Conservation (phyloP, 805 yeast genomes). For the Yarrowia yakushimensis region DNA sequence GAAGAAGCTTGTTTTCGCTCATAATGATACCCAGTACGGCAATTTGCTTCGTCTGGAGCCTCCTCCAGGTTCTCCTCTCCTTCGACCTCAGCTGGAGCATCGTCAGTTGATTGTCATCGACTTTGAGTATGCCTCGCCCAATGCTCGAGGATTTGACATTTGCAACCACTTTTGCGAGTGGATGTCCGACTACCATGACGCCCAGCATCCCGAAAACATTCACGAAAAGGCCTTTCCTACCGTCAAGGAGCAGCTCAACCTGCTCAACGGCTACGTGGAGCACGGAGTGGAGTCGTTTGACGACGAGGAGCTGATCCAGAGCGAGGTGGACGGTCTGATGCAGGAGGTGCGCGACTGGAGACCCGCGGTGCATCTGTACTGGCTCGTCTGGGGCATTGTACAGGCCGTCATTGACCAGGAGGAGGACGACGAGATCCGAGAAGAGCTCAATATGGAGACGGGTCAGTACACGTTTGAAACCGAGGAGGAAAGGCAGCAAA, state of each 20-base stretch:
- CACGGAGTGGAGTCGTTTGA: constrained; percentile 39
- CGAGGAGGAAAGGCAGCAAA: constrained; percentile 56
- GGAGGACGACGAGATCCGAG: constrained; percentile 43
- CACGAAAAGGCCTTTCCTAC: constrained; percentile 60
- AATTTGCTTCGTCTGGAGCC: constrained; percentile 65
- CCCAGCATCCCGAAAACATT: constrained; percentile 53
- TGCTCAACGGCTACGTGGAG: constrained; percentile 74
- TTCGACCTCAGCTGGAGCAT: constrained; percentile 51
- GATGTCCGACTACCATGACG: constrained; percentile 89
- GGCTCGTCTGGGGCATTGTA: constrained; percentile 92
- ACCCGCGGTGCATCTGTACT: constrained; percentile 68
- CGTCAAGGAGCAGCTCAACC: constrained; percentile 61
- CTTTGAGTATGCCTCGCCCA: constrained; percentile 92
- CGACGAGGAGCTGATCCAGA: constrained; percentile 41
- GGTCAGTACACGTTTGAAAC: constrained; percentile 43
- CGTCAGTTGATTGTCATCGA: constrained; percentile 86
- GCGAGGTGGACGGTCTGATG: constrained; percentile 50
- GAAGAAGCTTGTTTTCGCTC: constrained; percentile 71
- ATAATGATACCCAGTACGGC: constrained; percentile 96
- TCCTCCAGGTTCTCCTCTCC: constrained; percentile 50
- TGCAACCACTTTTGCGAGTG: constrained; percentile 94
- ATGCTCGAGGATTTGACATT: constrained; percentile 82
- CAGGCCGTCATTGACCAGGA: constrained; percentile 52
- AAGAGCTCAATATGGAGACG: constrained; percentile 39
- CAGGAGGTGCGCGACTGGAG: constrained; percentile 76